Conservation (phyloP, 2,329 filamentous ascomycete genomes). For the Stagonosporopsis cucurbitacearum region DNA sequence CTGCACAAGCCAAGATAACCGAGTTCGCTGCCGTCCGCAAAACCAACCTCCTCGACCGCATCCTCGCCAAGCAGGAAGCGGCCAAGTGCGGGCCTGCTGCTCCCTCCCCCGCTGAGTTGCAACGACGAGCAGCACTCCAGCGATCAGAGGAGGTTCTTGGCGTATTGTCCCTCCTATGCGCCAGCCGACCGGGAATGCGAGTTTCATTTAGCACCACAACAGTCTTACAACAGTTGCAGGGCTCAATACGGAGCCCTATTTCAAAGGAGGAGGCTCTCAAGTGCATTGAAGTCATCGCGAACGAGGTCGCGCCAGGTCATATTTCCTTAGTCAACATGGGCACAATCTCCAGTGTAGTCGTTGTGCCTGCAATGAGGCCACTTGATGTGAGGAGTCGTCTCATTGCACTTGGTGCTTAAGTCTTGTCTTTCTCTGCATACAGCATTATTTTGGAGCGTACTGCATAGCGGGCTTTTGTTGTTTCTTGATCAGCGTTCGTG, state of each 20-base stretch:
- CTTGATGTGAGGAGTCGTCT: slow-evolving; percentile 43
- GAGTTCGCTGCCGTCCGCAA: slow-evolving; percentile 51
- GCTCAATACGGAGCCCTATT: slow-evolving; percentile 55
- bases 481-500: slow-evolving; percentile 8
- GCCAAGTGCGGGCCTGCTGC: slow-evolving; percentile 47
- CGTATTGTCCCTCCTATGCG: slow-evolving; percentile 53
- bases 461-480: slow-evolving; percentile 9
- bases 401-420: slow-evolving; percentile 35
- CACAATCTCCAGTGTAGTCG: slow-evolving; percentile 52
- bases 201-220: slow-evolving; percentile 54
- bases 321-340: slow-evolving; percentile 50
- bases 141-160: slow-evolving; percentile 54
- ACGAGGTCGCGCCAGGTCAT: slow-evolving; percentile 54
- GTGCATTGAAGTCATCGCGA: slow-evolving; percentile 52
- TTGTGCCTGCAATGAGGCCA: slow-evolving; percentile 47
- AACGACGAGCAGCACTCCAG: slow-evolving; percentile 56
- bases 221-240: slow-evolving; percentile 53
- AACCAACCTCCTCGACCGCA: slow-evolving; percentile 57
- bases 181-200: slow-evolving; percentile 43
- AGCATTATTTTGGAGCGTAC: not conserved
- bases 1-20: slow-evolving; percentile 45
- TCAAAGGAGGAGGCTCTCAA: slow-evolving; percentile 53
- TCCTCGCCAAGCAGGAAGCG: slow-evolving; percentile 57
- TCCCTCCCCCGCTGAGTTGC: slow-evolving; percentile 52
- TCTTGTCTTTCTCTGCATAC: not conserved